Percentiles rank a stretch among this genome's conserved stretches.
Evolutionary conservation across 2,329 filamentous ascomycete species (phyloP).

Genomic region (Zalaria obscura): DNA sequence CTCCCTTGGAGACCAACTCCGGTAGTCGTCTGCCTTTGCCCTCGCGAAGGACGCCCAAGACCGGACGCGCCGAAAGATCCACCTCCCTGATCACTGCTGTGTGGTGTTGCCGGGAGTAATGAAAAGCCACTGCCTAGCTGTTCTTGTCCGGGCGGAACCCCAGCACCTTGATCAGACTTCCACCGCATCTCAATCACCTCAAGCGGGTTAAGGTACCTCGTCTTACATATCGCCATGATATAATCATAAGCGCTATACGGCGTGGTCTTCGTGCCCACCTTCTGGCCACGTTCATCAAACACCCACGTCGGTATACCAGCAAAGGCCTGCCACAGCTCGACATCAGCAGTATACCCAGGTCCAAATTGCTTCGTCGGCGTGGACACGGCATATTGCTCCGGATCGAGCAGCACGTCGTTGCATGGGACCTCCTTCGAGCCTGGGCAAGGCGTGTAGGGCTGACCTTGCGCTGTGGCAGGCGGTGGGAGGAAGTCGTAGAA

Average conservation of each 20-base stretch:
- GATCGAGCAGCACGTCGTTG: background rate
- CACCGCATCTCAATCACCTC: background rate
- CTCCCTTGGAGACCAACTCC: too few relatives aligned
- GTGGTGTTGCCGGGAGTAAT: too few relatives aligned
- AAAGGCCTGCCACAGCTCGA: background rate
- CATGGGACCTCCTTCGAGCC: background rate
- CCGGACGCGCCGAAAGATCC: too few relatives aligned
- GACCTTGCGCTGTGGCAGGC: background rate
- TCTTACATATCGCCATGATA: background rate
- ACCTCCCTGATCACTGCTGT: too few relatives aligned
- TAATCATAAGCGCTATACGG: background rate
- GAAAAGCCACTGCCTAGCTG: too few relatives aligned
- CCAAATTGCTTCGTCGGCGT: too few relatives aligned
- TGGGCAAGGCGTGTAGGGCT: background rate
- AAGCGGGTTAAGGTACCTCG: background rate
- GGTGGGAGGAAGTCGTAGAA: background rate
- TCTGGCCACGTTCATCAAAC: background rate
- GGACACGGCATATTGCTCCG: background rate
- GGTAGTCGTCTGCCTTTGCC: too few relatives aligned
- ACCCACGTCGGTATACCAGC: background rate
- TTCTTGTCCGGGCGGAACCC: too few relatives aligned
- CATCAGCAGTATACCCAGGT: background rate
- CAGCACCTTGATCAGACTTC: too few relatives aligned
- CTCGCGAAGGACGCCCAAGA: too few relatives aligned
- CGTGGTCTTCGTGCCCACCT: background rate